Percentiles rank a stretch among this genome's conserved stretches.
Evolutionary conservation across 2,329 filamentous ascomycete species (phyloP).

Genomic region (Colletotrichum sp.): DNA sequence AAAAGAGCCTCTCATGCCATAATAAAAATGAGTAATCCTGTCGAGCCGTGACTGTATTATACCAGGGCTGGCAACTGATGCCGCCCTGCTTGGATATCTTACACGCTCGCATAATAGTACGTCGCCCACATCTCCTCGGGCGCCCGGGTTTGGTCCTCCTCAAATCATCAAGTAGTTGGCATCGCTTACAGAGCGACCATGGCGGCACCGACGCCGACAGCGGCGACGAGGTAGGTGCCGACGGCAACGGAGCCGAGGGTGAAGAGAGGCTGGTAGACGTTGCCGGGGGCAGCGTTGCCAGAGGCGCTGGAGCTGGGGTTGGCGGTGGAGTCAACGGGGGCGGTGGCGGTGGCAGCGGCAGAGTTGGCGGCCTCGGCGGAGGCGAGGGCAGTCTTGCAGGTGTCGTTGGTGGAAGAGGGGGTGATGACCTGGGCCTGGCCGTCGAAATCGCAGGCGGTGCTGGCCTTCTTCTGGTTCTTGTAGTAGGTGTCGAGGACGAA

Average conservation of each 20-base stretch:
- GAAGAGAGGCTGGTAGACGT: constrained; percentile 45
- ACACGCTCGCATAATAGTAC: constrained; percentile 11
- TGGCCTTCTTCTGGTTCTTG: constrained; percentile 55
- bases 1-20: constrained; percentile 17
- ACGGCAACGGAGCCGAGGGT: constrained; percentile 53
- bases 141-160: background rate
- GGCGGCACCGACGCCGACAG: constrained; percentile 55
- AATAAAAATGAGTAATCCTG: background rate
- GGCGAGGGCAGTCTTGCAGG: constrained; percentile 64
- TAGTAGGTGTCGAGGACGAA: constrained; percentile 80
- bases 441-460: constrained; percentile 73
- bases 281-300: constrained; percentile 23
- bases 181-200: constrained; percentile 59
- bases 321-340: constrained; percentile 35
- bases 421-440: constrained; percentile 66
- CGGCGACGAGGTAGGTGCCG: constrained; percentile 57
- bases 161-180: background rate
- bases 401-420: constrained; percentile 47
- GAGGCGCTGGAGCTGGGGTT: constrained; percentile 22
- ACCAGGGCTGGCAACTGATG: background rate
- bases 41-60: constrained; percentile 19
- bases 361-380: constrained; percentile 66
- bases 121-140: background rate
- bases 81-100: constrained; percentile 14
- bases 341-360: constrained; percentile 51